These are phyloP conservation scores for Dianthus caryophyllus DNA, from an alignment of 148 eudicot genomes.

Conservation along the genomic window DNA sequence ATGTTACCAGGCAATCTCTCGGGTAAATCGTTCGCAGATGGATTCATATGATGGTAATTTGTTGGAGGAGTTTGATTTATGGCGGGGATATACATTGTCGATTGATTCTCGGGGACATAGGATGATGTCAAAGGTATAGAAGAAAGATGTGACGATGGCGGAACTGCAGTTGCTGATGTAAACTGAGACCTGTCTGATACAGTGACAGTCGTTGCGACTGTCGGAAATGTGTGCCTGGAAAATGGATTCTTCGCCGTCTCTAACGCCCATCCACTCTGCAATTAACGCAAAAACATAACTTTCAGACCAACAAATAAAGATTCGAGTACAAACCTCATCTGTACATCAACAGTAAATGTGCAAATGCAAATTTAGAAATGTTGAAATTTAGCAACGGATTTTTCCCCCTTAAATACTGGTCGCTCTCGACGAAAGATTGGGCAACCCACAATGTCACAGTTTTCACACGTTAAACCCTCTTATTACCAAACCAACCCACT, in stretches of 20 bases:
- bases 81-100: conserved; percentile 10
- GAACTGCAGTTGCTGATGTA: conserved; percentile 10
- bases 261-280: conserved; percentile 67
- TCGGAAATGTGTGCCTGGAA: conserved; percentile 39
- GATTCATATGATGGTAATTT: conserved; percentile 8
- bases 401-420: background rate
- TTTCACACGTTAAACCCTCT: background rate
- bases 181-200: conserved; percentile 28
- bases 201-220: conserved; percentile 14
- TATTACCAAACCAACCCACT: background rate
- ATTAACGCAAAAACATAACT: conserved; percentile 7
- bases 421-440: background rate
- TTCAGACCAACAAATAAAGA: too few relatives aligned
- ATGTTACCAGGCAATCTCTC: conserved; percentile 9
- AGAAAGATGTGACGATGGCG: conserved; percentile 16
- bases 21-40: background rate
- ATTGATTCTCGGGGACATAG: conserved; percentile 14
- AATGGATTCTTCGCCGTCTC: conserved; percentile 61
- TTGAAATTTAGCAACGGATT: background rate
- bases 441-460: background rate
- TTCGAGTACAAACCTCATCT: background rate
- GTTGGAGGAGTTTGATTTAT: conserved; percentile 11
- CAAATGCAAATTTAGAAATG: background rate
- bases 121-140: conserved; percentile 11
- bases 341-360: background rate